Evolutionary conservation across 257 asterid species (phyloP), one percentile per base, ranked within the genome.

Genomic region (Fraxinus anomala): DNA sequence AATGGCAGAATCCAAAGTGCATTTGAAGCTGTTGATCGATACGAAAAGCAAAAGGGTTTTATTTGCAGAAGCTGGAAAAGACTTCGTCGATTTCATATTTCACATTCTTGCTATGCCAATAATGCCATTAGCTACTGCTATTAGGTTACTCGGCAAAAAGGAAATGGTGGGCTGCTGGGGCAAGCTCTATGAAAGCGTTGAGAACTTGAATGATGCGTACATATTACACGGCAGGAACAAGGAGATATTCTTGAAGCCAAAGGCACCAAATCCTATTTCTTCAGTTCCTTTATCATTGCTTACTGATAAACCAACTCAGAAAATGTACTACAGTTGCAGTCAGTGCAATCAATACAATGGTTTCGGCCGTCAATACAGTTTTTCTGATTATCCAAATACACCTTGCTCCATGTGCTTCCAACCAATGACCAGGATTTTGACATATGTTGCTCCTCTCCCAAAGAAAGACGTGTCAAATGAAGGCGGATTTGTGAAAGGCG

Each of bases 21-120:
- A 81, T 23, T n/a, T 87, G 84, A 87, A 80, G 70, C 86, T 84
- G 9, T 68, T 84, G 26, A 73, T 87, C 0, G 82, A 87, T 36
- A 69, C 82, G 17, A 51, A 83, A 31, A 33, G 36, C 54, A 51
- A 76, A 14, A 83, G 70, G 19, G 86, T 81, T 13, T 65, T 83
- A 6, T 83, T 81, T 13, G 88, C 89, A 0, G 89, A 83, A 47
- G 85, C 86, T 11, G 73, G 70, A 28, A 85, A 87, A 47, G 76
- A 82, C 1, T 82, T 68, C 9, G 69, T 83, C 0, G 89, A 87
- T 68, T 85, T 87, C 77, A 47, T 87, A 11, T 79, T 84, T 72
- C 75, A 78, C 23, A 30, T 84, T 39, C 65, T 86, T 23, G 39
- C 77, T 2, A 19, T 78, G 77, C 82, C 84, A 3, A 1, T 66